These are phyloP conservation scores for Linnemannia schmuckeri DNA, from an alignment of 192 early-diverging fungal species.

Conservation along the genomic window DNA sequence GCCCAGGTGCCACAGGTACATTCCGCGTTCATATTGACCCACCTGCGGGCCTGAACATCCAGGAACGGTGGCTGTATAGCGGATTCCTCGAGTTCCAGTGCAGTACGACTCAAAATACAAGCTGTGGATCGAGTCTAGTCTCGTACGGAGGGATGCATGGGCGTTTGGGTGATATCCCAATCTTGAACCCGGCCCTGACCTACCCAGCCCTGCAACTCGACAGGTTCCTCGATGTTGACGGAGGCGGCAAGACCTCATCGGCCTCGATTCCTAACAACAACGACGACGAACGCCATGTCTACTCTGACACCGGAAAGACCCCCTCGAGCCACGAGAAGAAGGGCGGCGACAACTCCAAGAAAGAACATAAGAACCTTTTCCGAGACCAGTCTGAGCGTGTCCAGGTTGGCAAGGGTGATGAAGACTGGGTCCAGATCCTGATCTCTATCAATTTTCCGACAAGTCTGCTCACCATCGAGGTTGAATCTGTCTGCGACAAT, in stretches of 20 bases:
- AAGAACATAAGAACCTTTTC: constrained; percentile 21
- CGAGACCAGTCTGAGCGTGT: constrained; percentile 25
- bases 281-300: not conserved
- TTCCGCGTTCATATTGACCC: constrained; percentile 18
- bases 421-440: constrained; percentile 44
- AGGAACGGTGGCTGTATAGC: constrained; percentile 44
- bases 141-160: constrained; percentile 54
- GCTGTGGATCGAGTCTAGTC: constrained; percentile 34
- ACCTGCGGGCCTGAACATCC: constrained; percentile 4
- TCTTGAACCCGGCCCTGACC: constrained; percentile 24
- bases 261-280: not conserved
- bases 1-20: constrained; percentile 9
- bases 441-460: constrained; percentile 50
- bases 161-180: constrained; percentile 21
- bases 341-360: not conserved
- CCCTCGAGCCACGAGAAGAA: not conserved
- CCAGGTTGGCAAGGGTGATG: constrained; percentile 18
- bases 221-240: not conserved
- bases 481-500: constrained; percentile 34
- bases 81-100: constrained; percentile 39
- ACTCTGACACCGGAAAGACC: not conserved
- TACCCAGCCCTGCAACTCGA: constrained; percentile 38
- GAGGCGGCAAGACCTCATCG: not conserved
- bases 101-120: not conserved
- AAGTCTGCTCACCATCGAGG: constrained; percentile 42